Evolutionary conservation across 768 basidiomycete genomes (phyloP).

Genomic region (Boletellus sp.): DNA sequence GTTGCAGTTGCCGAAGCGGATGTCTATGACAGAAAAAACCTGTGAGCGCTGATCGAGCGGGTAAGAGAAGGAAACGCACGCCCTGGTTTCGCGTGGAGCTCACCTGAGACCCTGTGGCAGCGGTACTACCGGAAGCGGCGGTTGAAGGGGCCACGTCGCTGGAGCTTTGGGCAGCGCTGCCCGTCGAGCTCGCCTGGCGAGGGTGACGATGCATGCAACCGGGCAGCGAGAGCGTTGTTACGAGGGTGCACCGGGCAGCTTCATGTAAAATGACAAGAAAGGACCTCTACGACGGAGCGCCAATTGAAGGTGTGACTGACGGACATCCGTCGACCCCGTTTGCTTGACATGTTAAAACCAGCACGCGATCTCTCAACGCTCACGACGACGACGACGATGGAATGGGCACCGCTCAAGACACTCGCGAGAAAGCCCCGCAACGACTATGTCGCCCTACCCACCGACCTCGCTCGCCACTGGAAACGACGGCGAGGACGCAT

Average conservation of each 20-base stretch:
- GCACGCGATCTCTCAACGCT: too few species aligned
- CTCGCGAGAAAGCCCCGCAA: slow-evolving; percentile 1
- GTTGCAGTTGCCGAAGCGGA: not conserved
- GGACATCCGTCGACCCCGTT: too few species aligned
- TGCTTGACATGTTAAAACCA: too few species aligned
- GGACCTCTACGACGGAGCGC: too few species aligned
- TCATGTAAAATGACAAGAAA: not conserved
- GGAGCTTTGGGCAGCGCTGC: not conserved
- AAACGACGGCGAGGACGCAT: slow-evolving; percentile 15
- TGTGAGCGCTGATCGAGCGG: not conserved
- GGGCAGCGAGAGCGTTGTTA: not conserved
- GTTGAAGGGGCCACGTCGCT: not conserved
- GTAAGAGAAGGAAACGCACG: not conserved
- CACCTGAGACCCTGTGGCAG: not conserved
- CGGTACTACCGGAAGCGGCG: not conserved
- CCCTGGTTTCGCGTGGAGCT: not conserved
- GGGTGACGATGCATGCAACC: not conserved
- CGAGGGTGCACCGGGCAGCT: not conserved
- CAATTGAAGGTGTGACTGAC: too few species aligned
- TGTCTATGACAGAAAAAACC: not conserved
- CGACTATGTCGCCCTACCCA: slow-evolving; percentile 14
- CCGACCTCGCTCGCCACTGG: slow-evolving; percentile 1
- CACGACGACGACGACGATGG: not conserved
- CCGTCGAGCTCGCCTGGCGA: not conserved
- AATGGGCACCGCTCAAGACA: slow-evolving; percentile 6